Evolutionary conservation across 2,329 filamentous ascomycete genomes (phyloP), one percentile per base, ranked within the genome.

Genomic region (Peltaster fructicola): DNA sequence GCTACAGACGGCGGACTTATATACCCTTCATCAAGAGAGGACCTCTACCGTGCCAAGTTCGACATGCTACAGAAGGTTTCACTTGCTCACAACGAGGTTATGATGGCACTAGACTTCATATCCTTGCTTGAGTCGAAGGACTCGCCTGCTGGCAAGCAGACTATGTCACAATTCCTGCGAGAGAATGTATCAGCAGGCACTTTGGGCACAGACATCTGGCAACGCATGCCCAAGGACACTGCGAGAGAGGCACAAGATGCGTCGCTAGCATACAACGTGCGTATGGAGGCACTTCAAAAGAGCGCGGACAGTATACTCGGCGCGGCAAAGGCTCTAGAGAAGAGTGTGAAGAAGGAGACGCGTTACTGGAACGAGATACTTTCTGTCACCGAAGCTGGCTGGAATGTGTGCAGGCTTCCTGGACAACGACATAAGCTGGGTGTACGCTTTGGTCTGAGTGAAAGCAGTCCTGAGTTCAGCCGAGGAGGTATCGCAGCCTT

Each of bases 341-440:
- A 65, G 7, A 84, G 92, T 47, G 75, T 90, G 16, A 63, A 67
- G 7, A 68, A 70, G 15, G 88, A 98, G 54, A 73, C 73, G 2
- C 73, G 65, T 39, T 98, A 91, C 50, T 98, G 88, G 88, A 66
- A 76, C 27, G 75, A 91, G 39, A 66, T 95, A 3, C 56, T 91
- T 22, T 68, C 71, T 7, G 71, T 95, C 21, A 81, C 75, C 35
- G 68, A 81, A 36, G 73, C 72, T 27, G 82, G 84, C 4, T 98
- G 88, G 85, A 73, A 77, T 11, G 58, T 95, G 10, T 85, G 75
- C 37, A 67, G 76, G 23, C 57, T 88, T 19, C 80, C 81, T 0
- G 60, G 71, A 5, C 73, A 85, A 24, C 26, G 29, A 25, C 69
- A 79, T 37, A 73, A 71, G 0, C 60, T 95, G 24, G 82, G 76